phyloP scores from a whole-genome alignment of 495 filamentous ascomycete species.

The Sabuloglossum arenarium region DNA sequence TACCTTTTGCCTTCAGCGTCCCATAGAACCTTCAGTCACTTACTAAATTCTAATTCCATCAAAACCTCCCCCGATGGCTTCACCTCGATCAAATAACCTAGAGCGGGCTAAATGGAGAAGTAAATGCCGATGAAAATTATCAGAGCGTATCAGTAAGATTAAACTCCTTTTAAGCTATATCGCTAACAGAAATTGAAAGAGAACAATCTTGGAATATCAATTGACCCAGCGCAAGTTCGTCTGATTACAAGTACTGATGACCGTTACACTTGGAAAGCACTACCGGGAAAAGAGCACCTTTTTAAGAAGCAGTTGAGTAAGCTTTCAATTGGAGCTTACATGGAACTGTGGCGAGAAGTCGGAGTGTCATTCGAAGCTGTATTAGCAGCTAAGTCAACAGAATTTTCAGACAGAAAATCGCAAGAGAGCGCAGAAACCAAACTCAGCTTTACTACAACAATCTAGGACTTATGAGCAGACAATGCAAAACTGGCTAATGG shows the following conservation, averaged over 20 bases:
- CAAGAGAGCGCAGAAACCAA: background rate
- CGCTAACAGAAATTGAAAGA: constrained; percentile 1
- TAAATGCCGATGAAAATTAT: background rate
- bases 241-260: constrained; percentile 3
- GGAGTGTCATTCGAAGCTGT: constrained; percentile 6
- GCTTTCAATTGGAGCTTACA: constrained; percentile 6
- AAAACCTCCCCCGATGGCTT: background rate
- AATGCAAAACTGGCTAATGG: constrained; percentile 4
- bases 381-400: background rate
- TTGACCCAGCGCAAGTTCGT: constrained; percentile 7
- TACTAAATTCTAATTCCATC: background rate
- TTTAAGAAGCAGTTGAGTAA: constrained; percentile 6
- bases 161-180: background rate
- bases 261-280: constrained; percentile 2
- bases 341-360: constrained; percentile 4
- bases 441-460: constrained; percentile 4
- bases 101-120: background rate
- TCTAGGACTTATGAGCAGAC: background rate
- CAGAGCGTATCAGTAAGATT: background rate
- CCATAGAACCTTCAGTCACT: too few relatives aligned
- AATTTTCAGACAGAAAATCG: too few relatives aligned
- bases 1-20: too few relatives aligned
- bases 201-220: constrained; percentile 6
- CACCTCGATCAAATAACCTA: constrained; percentile 1
- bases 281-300: constrained; percentile 4